These are phyloP conservation scores for Dissoconium aciculare DNA, from an alignment of 2,329 filamentous ascomycete genomes.

Conservation along the genomic window DNA sequence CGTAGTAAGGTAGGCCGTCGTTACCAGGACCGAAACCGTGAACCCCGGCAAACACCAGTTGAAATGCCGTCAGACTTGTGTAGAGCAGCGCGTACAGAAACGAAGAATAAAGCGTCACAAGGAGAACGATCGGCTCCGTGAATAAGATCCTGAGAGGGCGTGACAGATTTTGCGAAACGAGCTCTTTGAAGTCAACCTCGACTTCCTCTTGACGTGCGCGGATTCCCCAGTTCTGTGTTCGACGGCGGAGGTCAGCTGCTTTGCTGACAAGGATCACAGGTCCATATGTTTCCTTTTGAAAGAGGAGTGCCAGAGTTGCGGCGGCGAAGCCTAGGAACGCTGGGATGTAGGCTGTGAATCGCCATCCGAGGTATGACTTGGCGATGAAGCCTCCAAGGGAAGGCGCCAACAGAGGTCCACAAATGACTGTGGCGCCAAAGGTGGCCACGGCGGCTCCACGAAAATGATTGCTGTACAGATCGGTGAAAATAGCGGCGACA, in stretches of 20 bases:
- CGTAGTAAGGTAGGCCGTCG: constrained; percentile 68
- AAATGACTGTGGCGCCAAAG: constrained; percentile 26
- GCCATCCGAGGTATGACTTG: constrained; percentile 29
- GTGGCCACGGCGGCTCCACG: constrained; percentile 27
- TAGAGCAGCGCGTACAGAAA: constrained; percentile 49
- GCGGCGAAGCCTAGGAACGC: constrained; percentile 28
- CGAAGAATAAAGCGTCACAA: constrained; percentile 31
- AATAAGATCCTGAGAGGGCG: constrained; percentile 34
- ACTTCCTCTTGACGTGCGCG: constrained; percentile 36
- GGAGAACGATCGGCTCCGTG: constrained; percentile 35
- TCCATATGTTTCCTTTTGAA: constrained; percentile 29
- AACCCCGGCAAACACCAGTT: constrained; percentile 58
- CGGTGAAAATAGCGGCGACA: constrained; percentile 30
- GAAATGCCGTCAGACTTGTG: constrained; percentile 73
- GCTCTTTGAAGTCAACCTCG: constrained; percentile 24
- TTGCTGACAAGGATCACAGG: constrained; percentile 28
- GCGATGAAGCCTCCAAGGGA: constrained; percentile 27
- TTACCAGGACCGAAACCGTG: constrained; percentile 57
- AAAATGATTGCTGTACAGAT: constrained; percentile 27
- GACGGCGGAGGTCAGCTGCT: constrained; percentile 25
- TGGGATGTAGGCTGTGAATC: constrained; percentile 32
- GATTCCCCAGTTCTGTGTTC: constrained; percentile 32
- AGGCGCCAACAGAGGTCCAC: constrained; percentile 29
- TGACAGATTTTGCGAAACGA: constrained; percentile 25
- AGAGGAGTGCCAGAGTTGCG: constrained; percentile 17